phyloP scores from a whole-genome alignment of 306 rosid genomes.

The Cicer cuneatum region DNA sequence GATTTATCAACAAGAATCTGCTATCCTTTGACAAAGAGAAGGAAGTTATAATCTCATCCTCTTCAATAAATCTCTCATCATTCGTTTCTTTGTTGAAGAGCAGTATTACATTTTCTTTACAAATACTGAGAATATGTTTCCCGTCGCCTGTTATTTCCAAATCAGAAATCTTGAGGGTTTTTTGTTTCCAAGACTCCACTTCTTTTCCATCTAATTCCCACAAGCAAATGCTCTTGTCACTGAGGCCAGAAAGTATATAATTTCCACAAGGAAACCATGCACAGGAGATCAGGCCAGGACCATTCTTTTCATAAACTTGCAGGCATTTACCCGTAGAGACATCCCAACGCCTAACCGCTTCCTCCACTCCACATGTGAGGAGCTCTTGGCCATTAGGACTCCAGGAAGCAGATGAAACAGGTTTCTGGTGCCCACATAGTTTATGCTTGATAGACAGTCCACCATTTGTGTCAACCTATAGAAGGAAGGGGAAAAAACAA shows the following conservation, averaged over 20 bases:
- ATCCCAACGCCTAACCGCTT: conserved; percentile 88
- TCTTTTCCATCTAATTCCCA: conserved; percentile 92
- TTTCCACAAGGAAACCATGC: conserved; percentile 92
- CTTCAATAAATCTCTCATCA: conserved; percentile 69
- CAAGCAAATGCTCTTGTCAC: conserved; percentile 83
- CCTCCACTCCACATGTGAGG: conserved; percentile 96
- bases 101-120: conserved; percentile 60
- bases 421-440: conserved; percentile 72
- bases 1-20: conserved; percentile 76
- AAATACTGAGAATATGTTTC: conserved; percentile 68
- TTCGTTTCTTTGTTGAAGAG: conserved; percentile 71
- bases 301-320: conserved; percentile 78
- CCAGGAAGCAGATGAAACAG: conserved; percentile 81
- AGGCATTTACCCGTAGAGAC: conserved; percentile 79
- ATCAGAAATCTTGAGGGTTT: conserved; percentile 82
- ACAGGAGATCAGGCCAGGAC: conserved; percentile 74
- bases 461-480: conserved; percentile 66
- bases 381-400: conserved; percentile 82
- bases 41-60: conserved; percentile 74
- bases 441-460: conserved; percentile 69
- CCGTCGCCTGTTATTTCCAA: conserved; percentile 78
- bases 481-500: conserved; percentile 9
- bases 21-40: conserved; percentile 81
- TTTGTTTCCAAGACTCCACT: conserved; percentile 79
- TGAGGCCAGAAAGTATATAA: conserved; percentile 73